Evolutionary conservation across 805 yeast species (phyloP), one percentile per base, ranked within the genome.

Genomic region (Kazachstania africana): DNA sequence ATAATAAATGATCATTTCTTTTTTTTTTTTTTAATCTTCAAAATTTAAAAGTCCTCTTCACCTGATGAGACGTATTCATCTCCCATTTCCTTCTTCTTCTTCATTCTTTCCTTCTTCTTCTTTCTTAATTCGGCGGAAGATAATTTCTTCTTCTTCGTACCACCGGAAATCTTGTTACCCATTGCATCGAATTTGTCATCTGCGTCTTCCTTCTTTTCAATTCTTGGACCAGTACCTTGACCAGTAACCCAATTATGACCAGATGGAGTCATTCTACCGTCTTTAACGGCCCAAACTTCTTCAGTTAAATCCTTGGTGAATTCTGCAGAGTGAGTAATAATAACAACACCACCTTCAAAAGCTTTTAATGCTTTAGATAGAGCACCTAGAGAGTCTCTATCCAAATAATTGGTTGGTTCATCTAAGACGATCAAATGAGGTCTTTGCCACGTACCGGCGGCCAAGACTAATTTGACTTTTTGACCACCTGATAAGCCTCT

Each of bases 91-190:
- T 87, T 87, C 95, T 84, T 87, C 88, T 85, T 87, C 78, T 80
- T 82, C 95, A 88, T 82, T 77, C 97, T 82, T 74, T 85, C 96
- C 88, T 87, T 87, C 94, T 88, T 87, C 93, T 87, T 87, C 94
- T 87, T 87, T 75, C 97, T 82, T 64, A 85, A 71, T 68, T 88
- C 97, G 48, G 96, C 95, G 61, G 95, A 82, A 48, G 94, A 79
- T 59, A 87, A 73, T 20, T 36, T 36, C 87, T 87, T 88, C 78
- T 82, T 81, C 85, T 87, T 87, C 78, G 81, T 81, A 62, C 69
- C 79, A 60, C 78, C 66, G 56, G 79, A 84, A 65, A 87, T 76
- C 85, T 87, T 87, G 93, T 87, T 87, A 72, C 97, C 97, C 87
- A 87, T 81, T 56, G 96, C 97, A 70, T 87, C 97, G 70, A 87